Evolutionary conservation across 176 grass and related monocot species (phyloP).

Genomic region (Triticum monococcum): DNA sequence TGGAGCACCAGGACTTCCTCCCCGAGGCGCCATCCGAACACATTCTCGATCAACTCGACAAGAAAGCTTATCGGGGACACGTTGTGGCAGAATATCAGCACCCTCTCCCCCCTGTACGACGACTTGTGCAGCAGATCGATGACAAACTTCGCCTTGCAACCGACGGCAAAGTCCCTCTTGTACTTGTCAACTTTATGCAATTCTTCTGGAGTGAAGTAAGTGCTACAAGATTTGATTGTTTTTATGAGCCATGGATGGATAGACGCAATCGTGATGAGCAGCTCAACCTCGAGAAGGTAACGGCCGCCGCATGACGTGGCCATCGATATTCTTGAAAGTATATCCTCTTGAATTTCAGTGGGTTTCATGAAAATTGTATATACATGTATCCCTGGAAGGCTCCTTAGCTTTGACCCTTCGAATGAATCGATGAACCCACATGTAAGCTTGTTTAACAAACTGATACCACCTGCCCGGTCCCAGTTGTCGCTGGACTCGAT

Average conservation of each 20-base stretch:
- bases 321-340: conserved; percentile 55
- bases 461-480: conserved; percentile 53
- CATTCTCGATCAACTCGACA: conserved; percentile 50
- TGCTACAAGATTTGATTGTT: conserved; percentile 39
- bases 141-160: conserved; percentile 80
- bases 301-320: neutral
- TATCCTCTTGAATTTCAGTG: conserved; percentile 54
- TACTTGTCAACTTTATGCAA: conserved; percentile 39
- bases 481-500: conserved; percentile 56
- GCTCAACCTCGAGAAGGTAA: conserved; percentile 69
- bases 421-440: conserved; percentile 71
- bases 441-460: conserved; percentile 64
- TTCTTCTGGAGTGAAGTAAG: conserved; percentile 57
- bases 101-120: conserved; percentile 60
- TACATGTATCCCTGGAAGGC: conserved; percentile 72
- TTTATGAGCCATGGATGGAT: conserved; percentile 88
- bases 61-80: conserved; percentile 64
- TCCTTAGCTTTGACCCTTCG: conserved; percentile 49
- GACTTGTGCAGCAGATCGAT: conserved; percentile 83
- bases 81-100: conserved; percentile 95
- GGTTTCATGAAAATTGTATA: conserved; percentile 74
- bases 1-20: conserved; percentile 74
- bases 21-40: conserved; percentile 67
- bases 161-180: conserved; percentile 28
- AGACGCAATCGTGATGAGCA: conserved; percentile 63